Percentiles rank a stretch among this genome's conserved stretches.
These are phyloP conservation scores for Syzygium aqueum DNA, from an alignment of 345 rosid genomes.

Conservation along the genomic window DNA sequence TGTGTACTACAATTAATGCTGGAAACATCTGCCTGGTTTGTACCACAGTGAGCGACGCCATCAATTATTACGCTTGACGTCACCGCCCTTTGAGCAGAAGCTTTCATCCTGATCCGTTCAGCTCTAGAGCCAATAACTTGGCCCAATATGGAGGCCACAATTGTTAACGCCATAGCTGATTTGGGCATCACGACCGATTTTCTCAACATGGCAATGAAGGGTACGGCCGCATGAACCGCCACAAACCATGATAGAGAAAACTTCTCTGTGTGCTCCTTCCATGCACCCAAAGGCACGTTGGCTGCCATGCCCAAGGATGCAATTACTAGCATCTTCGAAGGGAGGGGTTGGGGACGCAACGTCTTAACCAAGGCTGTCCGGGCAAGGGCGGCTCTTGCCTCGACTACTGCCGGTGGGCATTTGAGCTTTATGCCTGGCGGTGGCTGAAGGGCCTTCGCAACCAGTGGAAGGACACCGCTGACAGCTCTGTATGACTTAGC, in stretches of 20 bases:
- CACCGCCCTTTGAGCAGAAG: conserved; percentile 10
- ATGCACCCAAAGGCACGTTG: conserved; percentile 73
- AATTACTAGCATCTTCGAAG: conserved; percentile 71
- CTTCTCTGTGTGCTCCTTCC: conserved; percentile 84
- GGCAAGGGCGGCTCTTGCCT: conserved; percentile 82
- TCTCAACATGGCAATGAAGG: conserved; percentile 86
- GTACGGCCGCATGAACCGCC: conserved; percentile 92
- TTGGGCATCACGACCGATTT: conserved; percentile 83
- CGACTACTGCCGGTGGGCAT: conserved; percentile 78
- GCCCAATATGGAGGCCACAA: conserved; percentile 78
- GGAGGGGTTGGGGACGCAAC: conserved; percentile 81
- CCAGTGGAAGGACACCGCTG: conserved; percentile 59
- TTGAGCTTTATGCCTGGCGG: conserved; percentile 55
- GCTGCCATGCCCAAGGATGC: conserved; percentile 84
- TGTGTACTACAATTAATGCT: conserved; percentile 24
- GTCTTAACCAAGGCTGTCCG: conserved; percentile 60
- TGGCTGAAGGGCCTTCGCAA: conserved; percentile 50
- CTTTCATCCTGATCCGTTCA: conserved; percentile 58
- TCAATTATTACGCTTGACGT: not conserved
- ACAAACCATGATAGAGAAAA: conserved; percentile 79
- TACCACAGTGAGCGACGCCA: not conserved
- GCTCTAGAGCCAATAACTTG: conserved; percentile 91
- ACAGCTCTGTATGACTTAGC: conserved; percentile 84
- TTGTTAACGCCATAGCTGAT: conserved; percentile 80
- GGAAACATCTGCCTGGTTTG: conserved; percentile 4